These are phyloP conservation scores for Vicia sativa DNA, from an alignment of 306 rosid genomes.

Conservation along the genomic window DNA sequence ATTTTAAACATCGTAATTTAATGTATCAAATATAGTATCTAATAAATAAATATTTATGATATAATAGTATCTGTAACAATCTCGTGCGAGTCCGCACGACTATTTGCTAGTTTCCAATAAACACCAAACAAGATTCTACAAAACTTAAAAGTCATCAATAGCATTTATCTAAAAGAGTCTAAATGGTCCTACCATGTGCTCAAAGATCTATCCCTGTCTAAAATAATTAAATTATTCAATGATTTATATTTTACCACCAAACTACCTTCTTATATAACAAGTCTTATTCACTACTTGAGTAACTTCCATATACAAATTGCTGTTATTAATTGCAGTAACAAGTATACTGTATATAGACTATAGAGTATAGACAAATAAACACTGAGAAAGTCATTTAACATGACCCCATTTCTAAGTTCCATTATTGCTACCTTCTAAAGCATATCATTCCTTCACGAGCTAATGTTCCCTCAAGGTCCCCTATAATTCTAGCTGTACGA, in stretches of 20 bases:
- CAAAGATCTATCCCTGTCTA: neutral
- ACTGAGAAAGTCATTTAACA: slow-evolving; percentile 19
- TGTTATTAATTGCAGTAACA: slow-evolving; percentile 38
- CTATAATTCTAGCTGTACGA: slow-evolving; percentile 78
- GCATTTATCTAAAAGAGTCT: neutral
- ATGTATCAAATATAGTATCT: too few species aligned
- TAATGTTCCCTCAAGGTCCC: slow-evolving; percentile 90
- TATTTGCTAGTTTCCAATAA: too few species aligned
- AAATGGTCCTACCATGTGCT: slow-evolving; percentile 6
- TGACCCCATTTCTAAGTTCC: slow-evolving; percentile 4
- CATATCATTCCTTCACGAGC: slow-evolving; percentile 90
- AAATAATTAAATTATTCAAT: neutral
- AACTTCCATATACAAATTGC: slow-evolving; percentile 52
- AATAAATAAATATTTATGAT: too few species aligned
- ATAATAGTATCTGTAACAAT: too few species aligned
- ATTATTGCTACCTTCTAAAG: slow-evolving; percentile 57
- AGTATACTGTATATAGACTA: slow-evolving; percentile 18
- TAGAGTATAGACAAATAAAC: slow-evolving; percentile 39
- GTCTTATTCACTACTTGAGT: slow-evolving; percentile 6
- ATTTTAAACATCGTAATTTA: too few species aligned
- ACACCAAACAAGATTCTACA: neutral
- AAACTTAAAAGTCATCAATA: neutral
- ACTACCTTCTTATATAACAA: neutral
- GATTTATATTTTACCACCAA: neutral
- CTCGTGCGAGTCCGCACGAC: too few species aligned